Conservation (phyloP, 345 rosid genomes). For the Ailanthus altissimus region DNA sequence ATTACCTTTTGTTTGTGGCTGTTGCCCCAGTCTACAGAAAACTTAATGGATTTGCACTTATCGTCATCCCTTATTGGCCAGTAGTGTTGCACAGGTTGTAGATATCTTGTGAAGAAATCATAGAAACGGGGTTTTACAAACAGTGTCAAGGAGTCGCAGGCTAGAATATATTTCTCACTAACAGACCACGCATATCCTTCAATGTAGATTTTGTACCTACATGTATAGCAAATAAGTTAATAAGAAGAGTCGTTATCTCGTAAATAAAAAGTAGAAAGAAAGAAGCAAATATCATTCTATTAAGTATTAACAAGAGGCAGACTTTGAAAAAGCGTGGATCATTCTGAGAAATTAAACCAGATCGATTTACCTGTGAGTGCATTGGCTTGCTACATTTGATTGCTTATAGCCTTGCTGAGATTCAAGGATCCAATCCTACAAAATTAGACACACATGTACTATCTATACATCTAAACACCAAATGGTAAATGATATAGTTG, state of each 20-base stretch:
- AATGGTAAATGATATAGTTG: too few species aligned
- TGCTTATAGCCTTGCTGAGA: constrained; percentile 65
- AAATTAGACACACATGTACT: neutral
- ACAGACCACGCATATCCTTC: constrained; percentile 79
- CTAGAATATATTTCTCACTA: constrained; percentile 59
- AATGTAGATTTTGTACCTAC: constrained; percentile 74
- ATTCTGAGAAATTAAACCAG: neutral
- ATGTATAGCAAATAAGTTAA: neutral
- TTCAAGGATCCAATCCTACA: constrained; percentile 80
- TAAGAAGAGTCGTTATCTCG: too few species aligned
- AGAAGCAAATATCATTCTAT: too few species aligned
- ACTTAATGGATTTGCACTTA: constrained; percentile 70
- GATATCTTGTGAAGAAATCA: constrained; percentile 54
- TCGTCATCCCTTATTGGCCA: constrained; percentile 65
- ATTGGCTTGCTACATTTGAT: constrained; percentile 71
- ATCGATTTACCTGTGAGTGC: constrained; percentile 65
- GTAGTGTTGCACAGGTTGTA: constrained; percentile 53
- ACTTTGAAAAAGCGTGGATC: neutral
- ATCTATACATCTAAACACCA: neutral
- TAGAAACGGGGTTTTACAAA: constrained; percentile 43
- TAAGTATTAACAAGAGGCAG: neutral
- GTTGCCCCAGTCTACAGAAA: constrained; percentile 86
- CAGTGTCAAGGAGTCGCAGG: constrained; percentile 48
- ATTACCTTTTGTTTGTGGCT: constrained; percentile 58
- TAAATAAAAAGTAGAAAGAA: too few species aligned